Conservation (phyloP, 495 filamentous ascomycete genomes). For the Annulohypoxylon bovei region DNA sequence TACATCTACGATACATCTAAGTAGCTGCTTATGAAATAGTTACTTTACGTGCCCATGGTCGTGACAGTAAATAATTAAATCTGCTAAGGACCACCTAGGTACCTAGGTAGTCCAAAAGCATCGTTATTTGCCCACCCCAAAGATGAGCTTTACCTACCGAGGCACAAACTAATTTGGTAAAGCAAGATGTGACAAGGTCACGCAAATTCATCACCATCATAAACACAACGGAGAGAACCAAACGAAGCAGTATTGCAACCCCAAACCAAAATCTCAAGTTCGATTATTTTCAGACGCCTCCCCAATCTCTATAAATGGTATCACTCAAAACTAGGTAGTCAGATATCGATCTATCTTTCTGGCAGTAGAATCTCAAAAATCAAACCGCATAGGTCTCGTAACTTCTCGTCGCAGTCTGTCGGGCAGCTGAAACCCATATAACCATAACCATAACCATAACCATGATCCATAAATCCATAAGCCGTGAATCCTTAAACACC, state of each 20-base stretch:
- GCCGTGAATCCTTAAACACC: constrained; percentile 34
- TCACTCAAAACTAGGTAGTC: constrained; percentile 14
- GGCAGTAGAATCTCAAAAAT: constrained; percentile 30
- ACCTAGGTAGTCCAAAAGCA: no score
- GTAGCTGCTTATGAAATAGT: no score
- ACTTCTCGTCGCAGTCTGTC: constrained; percentile 7
- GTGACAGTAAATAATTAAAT: no score
- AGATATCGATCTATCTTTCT: constrained; percentile 25
- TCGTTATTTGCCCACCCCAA: background rate
- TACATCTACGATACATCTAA: no score
- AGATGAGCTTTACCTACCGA: no score
- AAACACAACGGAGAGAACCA: background rate
- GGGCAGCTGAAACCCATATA: background rate
- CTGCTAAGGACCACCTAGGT: no score
- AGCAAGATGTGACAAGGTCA: background rate
- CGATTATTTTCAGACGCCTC: constrained; percentile 25
- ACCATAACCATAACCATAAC: constrained; percentile 25
- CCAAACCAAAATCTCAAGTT: constrained; percentile 11
- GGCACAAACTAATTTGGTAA: no score
- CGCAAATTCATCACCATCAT: background rate
- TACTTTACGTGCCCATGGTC: no score
- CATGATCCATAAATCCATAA: constrained; percentile 21
- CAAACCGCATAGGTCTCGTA: constrained; percentile 13
- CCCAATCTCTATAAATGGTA: constrained; percentile 35
- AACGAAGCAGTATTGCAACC: background rate